Evolutionary conservation across 2,329 filamentous ascomycete genomes (phyloP), one percentile per base, ranked within the genome.

Genomic region (Pyricularia pennisetigena): DNA sequence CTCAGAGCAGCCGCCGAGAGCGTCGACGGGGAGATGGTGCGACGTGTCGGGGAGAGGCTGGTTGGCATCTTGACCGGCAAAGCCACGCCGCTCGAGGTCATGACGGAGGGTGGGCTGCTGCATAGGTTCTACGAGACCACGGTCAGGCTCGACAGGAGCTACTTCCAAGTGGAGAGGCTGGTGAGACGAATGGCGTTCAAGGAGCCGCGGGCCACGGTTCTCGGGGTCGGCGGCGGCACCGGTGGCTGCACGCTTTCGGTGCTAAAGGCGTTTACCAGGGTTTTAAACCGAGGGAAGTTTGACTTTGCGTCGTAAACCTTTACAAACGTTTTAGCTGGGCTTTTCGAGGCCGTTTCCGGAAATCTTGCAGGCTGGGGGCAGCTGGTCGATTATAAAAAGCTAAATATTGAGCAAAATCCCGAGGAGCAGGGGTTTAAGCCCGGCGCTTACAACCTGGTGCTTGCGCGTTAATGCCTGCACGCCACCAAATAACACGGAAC

Each of bases 311-410:
- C 49, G 1, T 83, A 82, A 70, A 79, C 77, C 4, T 83, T 76
- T 71, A 82, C 82, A 0, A 80, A 83, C 68, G 77, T 80, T 24
- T 77, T 76, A 2, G 68, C 74, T 3, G 76, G 75, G 20, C 79
- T 79, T 72, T 81, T 82, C 62, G 76, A 78, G 26, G 69, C 73
- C 1, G 78, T 77, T 1, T 70, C 72, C 66, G 72, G 74, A 9
- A 74, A 71, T 30, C 75, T 81, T 30, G 70, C 71, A 3, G 67
- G 71, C 7, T 73, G 75, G 65, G 70, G n/a, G 12, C 24, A 65
- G 1, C 68, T 69, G 20, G 26, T 72, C n/a, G 63, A 63, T 26
- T 72, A 69, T 35, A 49, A 26, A 24, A 68, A 64, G 3, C 71
- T 74, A 3, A 74, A 81, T 68, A 71, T 79, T 16, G 74, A 77